A percentile compares a stretch with the other conserved stretches of the same genome.
These are phyloP conservation scores for Erucastrum elatum DNA, from an alignment of 345 rosid genomes.

Conservation along the genomic window DNA sequence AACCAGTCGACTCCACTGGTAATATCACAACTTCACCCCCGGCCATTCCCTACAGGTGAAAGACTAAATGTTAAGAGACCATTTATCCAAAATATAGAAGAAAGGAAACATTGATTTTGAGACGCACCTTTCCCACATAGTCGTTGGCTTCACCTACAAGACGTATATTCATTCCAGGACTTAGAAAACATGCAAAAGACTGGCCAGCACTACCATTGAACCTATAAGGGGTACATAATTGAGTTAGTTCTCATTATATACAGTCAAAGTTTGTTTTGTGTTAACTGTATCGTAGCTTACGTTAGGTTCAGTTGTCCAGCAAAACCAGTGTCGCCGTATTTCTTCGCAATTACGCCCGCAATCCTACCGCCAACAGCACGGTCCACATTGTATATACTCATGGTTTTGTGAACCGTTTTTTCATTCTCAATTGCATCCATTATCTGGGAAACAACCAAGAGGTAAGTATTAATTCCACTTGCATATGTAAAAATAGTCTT, in stretches of 20 bases:
- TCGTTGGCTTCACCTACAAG: conserved; percentile 98
- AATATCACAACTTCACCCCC: conserved; percentile 92
- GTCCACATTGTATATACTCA: conserved; percentile 83
- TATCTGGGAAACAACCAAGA: conserved; percentile 49
- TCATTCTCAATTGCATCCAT: conserved; percentile 80
- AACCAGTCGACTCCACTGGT: conserved; percentile 76
- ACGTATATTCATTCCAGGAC: conserved; percentile 94
- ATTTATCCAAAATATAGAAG: not conserved
- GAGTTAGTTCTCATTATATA: conserved; percentile 13
- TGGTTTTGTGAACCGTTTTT: conserved; percentile 63
- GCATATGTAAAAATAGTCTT: not conserved
- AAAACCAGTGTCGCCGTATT: conserved; percentile 94
- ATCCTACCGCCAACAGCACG: conserved; percentile 92
- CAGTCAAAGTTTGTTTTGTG: not conserved
- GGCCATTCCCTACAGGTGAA: conserved; percentile 76
- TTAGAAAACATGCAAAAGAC: conserved; percentile 93
- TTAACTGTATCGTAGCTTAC: conserved; percentile 47
- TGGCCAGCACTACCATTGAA: conserved; percentile 97
- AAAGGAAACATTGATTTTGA: not conserved
- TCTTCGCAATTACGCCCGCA: conserved; percentile 90
- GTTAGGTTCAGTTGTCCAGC: conserved; percentile 92
- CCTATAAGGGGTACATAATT: conserved; percentile 45
- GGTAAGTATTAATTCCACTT: not conserved
- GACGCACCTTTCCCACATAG: conserved; percentile 91
- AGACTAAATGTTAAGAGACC: not conserved